These are phyloP conservation scores for Nasturtium officinale DNA, from an alignment of 345 rosid genomes.

Conservation along the genomic window DNA sequence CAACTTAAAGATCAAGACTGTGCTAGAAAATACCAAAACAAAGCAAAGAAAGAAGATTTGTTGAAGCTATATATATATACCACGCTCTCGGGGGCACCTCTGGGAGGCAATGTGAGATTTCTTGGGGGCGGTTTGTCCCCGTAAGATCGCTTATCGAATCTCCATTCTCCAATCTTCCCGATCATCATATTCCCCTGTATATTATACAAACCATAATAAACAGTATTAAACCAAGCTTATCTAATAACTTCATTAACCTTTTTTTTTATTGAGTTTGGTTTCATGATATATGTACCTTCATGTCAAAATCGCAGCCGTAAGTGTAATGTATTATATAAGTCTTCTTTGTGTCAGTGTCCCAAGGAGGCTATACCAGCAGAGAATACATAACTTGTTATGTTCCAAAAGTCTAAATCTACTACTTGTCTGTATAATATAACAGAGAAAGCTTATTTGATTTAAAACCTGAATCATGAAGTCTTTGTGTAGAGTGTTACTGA, in stretches of 20 bases:
- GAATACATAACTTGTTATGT: slow-evolving; percentile 32
- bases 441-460: slow-evolving; percentile 1
- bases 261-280: neutral
- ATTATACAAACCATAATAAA: neutral
- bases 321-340: slow-evolving; percentile 94
- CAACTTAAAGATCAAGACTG: neutral
- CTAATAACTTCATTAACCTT: neutral
- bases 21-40: neutral
- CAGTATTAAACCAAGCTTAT: neutral
- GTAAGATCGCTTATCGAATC: slow-evolving; percentile 90
- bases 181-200: slow-evolving; percentile 61
- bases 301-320: slow-evolving; percentile 87
- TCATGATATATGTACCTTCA: slow-evolving; percentile 59
- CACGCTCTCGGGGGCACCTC: slow-evolving; percentile 92
- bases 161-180: slow-evolving; percentile 97
- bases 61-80: slow-evolving; percentile 45
- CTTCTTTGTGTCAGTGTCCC: slow-evolving; percentile 81
- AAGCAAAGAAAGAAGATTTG: neutral
- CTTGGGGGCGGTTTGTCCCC: slow-evolving; percentile 64
- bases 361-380: slow-evolving; percentile 76
- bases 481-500: slow-evolving; percentile 73
- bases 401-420: neutral
- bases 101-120: slow-evolving; percentile 90
- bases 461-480: slow-evolving; percentile 97
- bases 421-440: neutral